These are phyloP conservation scores for Paramecium bursaria DNA, from an alignment of 73 alveolate species.

Conservation along the genomic window DNA sequence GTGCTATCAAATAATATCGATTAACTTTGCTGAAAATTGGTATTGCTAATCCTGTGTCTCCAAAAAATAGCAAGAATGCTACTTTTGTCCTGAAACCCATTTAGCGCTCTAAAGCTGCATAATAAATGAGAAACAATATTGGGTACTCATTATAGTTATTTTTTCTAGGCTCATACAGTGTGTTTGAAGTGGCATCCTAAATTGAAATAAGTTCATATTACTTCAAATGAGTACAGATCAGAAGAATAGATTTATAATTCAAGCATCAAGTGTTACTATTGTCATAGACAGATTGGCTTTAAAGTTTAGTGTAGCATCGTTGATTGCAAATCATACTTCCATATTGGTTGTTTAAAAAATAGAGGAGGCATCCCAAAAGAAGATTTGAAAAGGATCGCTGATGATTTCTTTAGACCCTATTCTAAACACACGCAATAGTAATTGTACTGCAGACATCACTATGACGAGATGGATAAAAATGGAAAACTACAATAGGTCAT, in stretches of 20 bases:
- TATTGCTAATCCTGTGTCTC: slow-evolving; percentile 21
- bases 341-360: slow-evolving; percentile 43
- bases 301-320: background rate
- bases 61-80: background rate
- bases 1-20: slow-evolving; percentile 15
- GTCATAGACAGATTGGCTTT: background rate
- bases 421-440: background rate
- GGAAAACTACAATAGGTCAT: no score
- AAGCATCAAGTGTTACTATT: slow-evolving; percentile 30
- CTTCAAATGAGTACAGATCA: background rate
- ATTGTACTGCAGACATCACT: slow-evolving; percentile 1
- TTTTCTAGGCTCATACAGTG: slow-evolving; percentile 25
- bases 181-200: slow-evolving; percentile 44
- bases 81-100: slow-evolving; percentile 43
- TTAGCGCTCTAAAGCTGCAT: background rate
- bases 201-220: background rate
- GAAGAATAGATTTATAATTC: background rate
- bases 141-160: background rate
- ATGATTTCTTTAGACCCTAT: background rate
- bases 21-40: slow-evolving; percentile 15
- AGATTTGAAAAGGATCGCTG: background rate
- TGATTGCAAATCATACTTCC: slow-evolving; percentile 26
- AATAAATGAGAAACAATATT: slow-evolving; percentile 12
- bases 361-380: slow-evolving; percentile 40
- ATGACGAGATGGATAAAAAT: no score